Evolutionary conservation across 306 rosid genomes (phyloP).

Genomic region (Betula pendula): DNA sequence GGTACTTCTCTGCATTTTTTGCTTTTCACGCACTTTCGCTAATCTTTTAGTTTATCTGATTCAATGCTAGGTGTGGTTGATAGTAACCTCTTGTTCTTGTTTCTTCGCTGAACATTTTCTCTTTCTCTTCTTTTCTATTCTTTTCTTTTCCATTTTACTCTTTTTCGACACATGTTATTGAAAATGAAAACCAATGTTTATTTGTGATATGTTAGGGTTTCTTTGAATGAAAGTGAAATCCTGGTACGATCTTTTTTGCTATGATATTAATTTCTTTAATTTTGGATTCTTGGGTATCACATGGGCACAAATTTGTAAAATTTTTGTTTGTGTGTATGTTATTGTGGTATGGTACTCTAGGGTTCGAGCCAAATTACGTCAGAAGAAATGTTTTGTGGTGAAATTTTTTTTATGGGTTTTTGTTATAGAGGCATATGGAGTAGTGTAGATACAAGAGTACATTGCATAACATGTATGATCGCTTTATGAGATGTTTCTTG

Average conservation of each 20-base stretch:
- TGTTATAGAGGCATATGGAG: not conserved
- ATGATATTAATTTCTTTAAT: not conserved
- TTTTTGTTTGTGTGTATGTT: not conserved
- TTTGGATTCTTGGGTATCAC: conserved; percentile 1
- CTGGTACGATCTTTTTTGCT: not conserved
- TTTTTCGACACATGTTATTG: not conserved
- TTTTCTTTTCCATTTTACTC: not conserved
- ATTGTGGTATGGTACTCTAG: not conserved
- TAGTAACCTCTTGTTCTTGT: not conserved
- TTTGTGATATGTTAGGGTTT: not conserved
- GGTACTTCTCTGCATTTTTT: not conserved
- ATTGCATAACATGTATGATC: not conserved
- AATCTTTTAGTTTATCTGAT: not conserved
- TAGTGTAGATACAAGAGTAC: not conserved
- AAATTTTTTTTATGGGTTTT: not conserved
- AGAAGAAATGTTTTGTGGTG: not conserved
- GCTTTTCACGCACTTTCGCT: not conserved
- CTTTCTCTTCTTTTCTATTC: not conserved
- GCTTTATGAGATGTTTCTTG: not conserved
- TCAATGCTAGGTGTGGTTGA: not conserved
- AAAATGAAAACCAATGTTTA: not conserved
- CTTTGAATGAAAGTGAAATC: not conserved
- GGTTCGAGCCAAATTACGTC: not conserved
- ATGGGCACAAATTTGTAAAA: not conserved
- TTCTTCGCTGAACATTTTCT: not conserved